Conservation (phyloP, 2,329 filamentous ascomycete genomes). For the Neofusicoccum umdonicola region DNA sequence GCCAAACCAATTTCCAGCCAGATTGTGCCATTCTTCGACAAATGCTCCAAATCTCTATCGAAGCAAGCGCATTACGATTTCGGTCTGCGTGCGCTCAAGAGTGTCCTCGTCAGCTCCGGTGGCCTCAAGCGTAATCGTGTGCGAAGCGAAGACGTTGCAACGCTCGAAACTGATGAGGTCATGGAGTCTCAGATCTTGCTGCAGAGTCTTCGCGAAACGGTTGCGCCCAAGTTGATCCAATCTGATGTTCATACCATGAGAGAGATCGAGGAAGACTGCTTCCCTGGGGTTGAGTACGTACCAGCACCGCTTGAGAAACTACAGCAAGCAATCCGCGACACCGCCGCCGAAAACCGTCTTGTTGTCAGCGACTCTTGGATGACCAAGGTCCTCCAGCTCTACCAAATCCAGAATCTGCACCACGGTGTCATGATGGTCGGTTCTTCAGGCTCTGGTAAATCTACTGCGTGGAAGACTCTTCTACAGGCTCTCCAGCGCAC, state of each 20-base stretch:
- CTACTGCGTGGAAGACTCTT: conserved; percentile 87
- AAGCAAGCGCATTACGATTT: conserved; percentile 99
- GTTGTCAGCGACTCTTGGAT: conserved; percentile 95
- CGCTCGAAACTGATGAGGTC: conserved; percentile 61
- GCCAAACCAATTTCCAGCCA: conserved; percentile 92
- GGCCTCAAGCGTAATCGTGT: conserved; percentile 82
- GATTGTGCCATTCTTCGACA: conserved; percentile 97
- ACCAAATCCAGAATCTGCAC: conserved; percentile 96
- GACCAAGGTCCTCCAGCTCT: conserved; percentile 93
- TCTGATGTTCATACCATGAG: conserved; percentile 87
- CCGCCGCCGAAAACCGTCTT: conserved; percentile 81
- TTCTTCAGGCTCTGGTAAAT: conserved; percentile 96
- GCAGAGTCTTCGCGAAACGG: conserved; percentile 96
- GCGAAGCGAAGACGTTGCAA: conserved; percentile 39
- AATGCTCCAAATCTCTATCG: conserved; percentile 75
- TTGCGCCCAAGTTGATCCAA: conserved; percentile 94
- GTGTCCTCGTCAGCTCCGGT: conserved; percentile 95
- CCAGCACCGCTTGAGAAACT: conserved; percentile 81
- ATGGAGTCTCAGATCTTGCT: conserved; percentile 97
- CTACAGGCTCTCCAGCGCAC: conserved; percentile 88
- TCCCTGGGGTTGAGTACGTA: conserved; percentile 90
- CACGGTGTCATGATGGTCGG: conserved; percentile 99
- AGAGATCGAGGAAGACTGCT: conserved; percentile 77
- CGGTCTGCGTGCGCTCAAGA: conserved; percentile 94
- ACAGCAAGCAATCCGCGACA: conserved; percentile 74